Evolutionary conservation across 768 basidiomycete species (phyloP).

Genomic region (Pleurotus cornucopiae): DNA sequence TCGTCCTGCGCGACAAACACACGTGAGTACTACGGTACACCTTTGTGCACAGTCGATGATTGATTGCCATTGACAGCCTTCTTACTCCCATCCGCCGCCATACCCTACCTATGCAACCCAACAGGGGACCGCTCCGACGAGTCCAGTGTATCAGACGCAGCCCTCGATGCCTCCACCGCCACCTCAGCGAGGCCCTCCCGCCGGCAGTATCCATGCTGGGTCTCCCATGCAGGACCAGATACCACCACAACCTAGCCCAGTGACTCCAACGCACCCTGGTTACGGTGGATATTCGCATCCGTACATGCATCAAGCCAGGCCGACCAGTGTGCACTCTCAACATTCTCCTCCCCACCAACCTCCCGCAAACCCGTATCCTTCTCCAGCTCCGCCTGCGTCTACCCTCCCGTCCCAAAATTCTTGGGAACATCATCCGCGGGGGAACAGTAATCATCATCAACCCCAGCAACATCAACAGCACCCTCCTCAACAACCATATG

Average conservation of each 20-base stretch:
- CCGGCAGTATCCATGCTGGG: conserved; percentile 6
- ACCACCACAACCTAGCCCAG: conserved; percentile 26
- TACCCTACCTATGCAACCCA: neutral
- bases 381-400: conserved; percentile 34
- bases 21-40: conserved; percentile 34
- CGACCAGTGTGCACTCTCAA: conserved; percentile 16
- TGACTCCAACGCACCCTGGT: conserved; percentile 26
- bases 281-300: conserved; percentile 29
- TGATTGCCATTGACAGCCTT: neutral
- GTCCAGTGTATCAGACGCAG: conserved; percentile 8
- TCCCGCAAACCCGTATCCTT: conserved; percentile 42
- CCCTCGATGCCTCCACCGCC: conserved; percentile 13
- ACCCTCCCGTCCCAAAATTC: conserved; percentile 36
- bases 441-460: conserved; percentile 15
- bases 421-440: conserved; percentile 27
- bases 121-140: neutral
- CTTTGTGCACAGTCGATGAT: neutral
- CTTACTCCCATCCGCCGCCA: neutral
- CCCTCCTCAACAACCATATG: conserved; percentile 16
- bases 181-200: conserved; percentile 5
- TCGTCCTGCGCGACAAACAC: conserved; percentile 45
- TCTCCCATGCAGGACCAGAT: conserved; percentile 10
- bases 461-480: conserved; percentile 24
- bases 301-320: conserved; percentile 22
- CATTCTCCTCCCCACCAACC: conserved; percentile 16